Percentiles rank a stretch among this genome's conserved stretches.
Conservation (phyloP, 2,329 filamentous ascomycete genomes). For the Fusarium pilosicola region DNA sequence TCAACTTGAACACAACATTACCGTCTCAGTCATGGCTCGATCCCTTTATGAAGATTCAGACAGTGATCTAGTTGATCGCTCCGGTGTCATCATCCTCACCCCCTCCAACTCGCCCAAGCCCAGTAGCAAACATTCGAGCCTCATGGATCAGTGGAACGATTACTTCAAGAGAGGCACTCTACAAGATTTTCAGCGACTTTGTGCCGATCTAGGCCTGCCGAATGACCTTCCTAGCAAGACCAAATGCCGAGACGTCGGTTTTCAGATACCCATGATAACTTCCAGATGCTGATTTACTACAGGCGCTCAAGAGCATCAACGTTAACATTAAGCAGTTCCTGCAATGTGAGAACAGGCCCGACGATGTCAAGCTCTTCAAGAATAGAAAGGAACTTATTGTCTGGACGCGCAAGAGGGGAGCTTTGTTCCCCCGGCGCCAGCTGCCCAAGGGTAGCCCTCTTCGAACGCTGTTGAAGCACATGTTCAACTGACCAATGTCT, state of each 20-base stretch:
- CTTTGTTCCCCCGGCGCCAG: slow-evolving; percentile 49
- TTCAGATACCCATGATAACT: neutral
- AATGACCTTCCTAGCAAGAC: slow-evolving; percentile 54
- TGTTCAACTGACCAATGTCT: neutral
- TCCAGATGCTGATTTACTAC: neutral
- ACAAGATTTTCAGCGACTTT: slow-evolving; percentile 57
- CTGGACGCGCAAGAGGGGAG: slow-evolving; percentile 18
- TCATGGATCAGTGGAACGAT: slow-evolving; percentile 38
- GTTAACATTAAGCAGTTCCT: slow-evolving; percentile 64
- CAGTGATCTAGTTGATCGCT: neutral
- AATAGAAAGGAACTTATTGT: slow-evolving; percentile 45
- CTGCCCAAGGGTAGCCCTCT: slow-evolving; percentile 55
- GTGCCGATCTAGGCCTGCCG: slow-evolving; percentile 55
- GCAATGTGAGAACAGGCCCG: slow-evolving; percentile 43
- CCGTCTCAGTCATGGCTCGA: neutral
- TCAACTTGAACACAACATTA: neutral
- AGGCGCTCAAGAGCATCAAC: slow-evolving; percentile 56
- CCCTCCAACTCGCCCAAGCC: neutral
- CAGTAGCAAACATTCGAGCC: neutral
- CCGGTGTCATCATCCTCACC: neutral
- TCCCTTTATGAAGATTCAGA: neutral
- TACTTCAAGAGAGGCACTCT: slow-evolving; percentile 50
- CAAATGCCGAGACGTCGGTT: slow-evolving; percentile 56
- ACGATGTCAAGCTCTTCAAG: slow-evolving; percentile 47
- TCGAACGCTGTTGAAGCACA: slow-evolving; percentile 20